Base-by-base conservation (phyloP, 306 rosid species). In the Fagus sylvatica region DNA sequence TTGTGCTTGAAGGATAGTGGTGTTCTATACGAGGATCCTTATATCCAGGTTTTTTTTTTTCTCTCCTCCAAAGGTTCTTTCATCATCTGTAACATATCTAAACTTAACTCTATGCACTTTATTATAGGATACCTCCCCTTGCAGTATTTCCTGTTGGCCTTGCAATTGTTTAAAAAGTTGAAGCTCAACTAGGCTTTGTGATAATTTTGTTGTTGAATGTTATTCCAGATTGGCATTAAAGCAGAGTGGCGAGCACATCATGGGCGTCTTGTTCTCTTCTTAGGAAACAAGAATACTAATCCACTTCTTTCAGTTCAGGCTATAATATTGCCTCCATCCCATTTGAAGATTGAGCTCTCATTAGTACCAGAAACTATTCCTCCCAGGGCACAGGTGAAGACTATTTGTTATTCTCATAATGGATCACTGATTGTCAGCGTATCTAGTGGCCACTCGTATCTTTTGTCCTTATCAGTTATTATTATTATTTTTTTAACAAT, bases 1-100 rank as follows among this genome's bases (percentile, higher is more conserved):
- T 84, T 96, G 90, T 88, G 99, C 80, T 72, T 91, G 85, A 96
- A 96, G 89, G 99, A 96, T 89, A 96, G 98, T 78, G 99, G 99
- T 40, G 97, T 96, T 81, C 87, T 96, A 61, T 96, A 96, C 0
- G 99, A 96, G 85, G 98, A 96, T 85, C 99, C 99, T 78, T 74
- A 96, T 85, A 91, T 96, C 85, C 99, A 96, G 99, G 99, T 95
- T 70, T 62, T 73, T 71, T 76, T 74, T 67, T 53, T 55, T 55
- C 69, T 41, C 42, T 66, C 82, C 65, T 46, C 74, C 66, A 19
- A 8, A 15, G 57, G 34, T 37, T 70, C 32, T 71, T 17, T 67
- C 15, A 30, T 72, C 51, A 34, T 36, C 60, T 77, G 53, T 74
- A 9, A 37, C 76, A 69, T 68, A 67, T 65, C 15, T 78, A 33